Evolutionary conservation across 169 alveolate species (phyloP).

Genomic region (Pseudocohnilembus persalinus): DNA sequence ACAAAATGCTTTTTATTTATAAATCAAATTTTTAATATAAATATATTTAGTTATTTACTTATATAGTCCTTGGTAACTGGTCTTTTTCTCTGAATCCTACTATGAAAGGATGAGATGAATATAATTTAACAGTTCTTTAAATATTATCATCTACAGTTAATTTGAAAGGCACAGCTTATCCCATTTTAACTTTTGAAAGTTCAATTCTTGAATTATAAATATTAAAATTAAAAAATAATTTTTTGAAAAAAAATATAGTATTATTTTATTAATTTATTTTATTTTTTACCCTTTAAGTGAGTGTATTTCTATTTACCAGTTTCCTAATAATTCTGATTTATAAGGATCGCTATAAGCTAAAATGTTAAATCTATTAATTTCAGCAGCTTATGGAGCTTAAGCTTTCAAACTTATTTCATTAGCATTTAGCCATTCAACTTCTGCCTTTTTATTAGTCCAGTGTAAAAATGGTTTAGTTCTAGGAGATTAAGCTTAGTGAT

Average conservation of each 20-base stretch:
- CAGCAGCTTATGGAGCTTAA: conserved; percentile 28
- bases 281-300: conserved; percentile 13
- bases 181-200: conserved; percentile 29
- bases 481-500: conserved; percentile 3
- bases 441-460: conserved; percentile 19
- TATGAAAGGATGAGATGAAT: conserved; percentile 14
- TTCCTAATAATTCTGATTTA: conserved; percentile 17
- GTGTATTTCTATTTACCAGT: conserved; percentile 44
- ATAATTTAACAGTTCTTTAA: conserved; percentile 11
- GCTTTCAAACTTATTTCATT: conserved; percentile 25
- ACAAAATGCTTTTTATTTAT: no score
- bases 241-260: not conserved
- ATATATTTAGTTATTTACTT: conserved; percentile 30
- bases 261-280: not conserved
- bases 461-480: conserved; percentile 14
- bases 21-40: no score
- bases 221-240: not conserved
- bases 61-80: conserved; percentile 11
- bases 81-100: conserved; percentile 23
- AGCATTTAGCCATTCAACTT: conserved; percentile 35
- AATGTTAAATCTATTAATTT: conserved; percentile 18
- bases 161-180: conserved; percentile 25
- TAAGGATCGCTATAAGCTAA: conserved; percentile 30
- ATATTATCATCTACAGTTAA: conserved; percentile 31
- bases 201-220: conserved; percentile 8